Conservation (phyloP, 306 rosid species). For the Gillenia trifoliata region DNA sequence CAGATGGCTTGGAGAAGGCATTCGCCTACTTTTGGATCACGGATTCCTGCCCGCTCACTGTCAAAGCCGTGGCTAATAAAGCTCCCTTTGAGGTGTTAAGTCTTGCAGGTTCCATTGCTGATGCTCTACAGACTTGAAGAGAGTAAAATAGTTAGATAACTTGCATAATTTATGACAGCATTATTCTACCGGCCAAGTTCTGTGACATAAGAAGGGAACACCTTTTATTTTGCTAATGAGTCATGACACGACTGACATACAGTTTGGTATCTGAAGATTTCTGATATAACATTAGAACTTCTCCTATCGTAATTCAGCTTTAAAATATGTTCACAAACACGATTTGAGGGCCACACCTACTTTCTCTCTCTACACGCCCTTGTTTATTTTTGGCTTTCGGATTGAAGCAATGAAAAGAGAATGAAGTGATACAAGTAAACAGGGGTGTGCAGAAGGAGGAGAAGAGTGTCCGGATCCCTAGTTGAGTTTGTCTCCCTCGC, state of each 20-base stretch:
- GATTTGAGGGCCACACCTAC: too few species aligned
- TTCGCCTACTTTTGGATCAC: constrained; percentile 94
- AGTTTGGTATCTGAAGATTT: neutral
- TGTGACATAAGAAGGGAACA: neutral
- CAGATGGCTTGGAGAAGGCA: constrained; percentile 41
- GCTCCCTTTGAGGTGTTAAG: constrained; percentile 90
- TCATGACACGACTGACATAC: neutral
- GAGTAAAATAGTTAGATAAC: neutral
- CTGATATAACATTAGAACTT: neutral
- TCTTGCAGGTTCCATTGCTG: constrained; percentile 86
- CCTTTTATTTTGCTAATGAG: neutral
- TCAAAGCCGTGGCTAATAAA: constrained; percentile 57
- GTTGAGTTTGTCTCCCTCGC: neutral
- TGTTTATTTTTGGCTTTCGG: too few species aligned
- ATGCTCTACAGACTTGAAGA: constrained; percentile 65
- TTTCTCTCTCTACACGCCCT: too few species aligned
- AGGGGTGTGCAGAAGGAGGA: too few species aligned
- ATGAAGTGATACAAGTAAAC: too few species aligned
- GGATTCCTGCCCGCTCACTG: constrained; percentile 88
- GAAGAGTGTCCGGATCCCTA: too few species aligned
- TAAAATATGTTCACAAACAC: neutral
- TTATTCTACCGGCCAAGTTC: neutral
- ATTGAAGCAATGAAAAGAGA: too few species aligned
- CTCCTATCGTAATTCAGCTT: neutral
- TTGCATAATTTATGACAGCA: neutral